Evolutionary conservation across 2,329 filamentous ascomycete species (phyloP).

Genomic region (Talaromyces piceae): DNA sequence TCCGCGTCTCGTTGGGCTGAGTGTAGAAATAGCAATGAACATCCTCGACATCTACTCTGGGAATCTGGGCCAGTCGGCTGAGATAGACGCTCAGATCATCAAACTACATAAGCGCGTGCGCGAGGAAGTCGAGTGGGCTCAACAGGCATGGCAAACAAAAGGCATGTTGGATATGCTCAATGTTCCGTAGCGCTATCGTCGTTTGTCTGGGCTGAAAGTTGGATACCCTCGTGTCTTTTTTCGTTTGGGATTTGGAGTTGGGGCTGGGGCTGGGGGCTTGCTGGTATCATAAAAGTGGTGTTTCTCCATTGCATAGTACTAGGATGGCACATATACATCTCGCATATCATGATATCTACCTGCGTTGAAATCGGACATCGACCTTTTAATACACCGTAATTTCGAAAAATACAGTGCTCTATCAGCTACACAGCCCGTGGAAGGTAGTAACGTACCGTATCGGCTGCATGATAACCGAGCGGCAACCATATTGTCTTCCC

Average conservation of each 20-base stretch:
- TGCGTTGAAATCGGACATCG: too few species aligned
- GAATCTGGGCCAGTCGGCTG: conserved; percentile 64
- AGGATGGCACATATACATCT: too few species aligned
- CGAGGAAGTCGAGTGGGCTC: conserved; percentile 71
- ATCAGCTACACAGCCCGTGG: background rate
- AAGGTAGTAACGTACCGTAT: background rate
- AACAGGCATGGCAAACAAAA: conserved; percentile 70
- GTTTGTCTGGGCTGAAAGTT: background rate
- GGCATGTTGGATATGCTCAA: conserved; percentile 80
- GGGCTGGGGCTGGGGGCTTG: too few species aligned
- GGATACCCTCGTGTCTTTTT: conserved; percentile 10
- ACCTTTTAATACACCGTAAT: conserved; percentile 1
- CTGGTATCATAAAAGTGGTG: conserved; percentile 1
- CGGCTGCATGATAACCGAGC: conserved; percentile 11
- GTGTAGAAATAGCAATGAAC: conserved; percentile 74
- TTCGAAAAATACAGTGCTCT: background rate
- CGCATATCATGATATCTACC: too few species aligned
- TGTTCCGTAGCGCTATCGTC: conserved; percentile 3
- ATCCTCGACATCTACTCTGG: conserved; percentile 83
- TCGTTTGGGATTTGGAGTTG: conserved; percentile 9
- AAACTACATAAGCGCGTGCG: conserved; percentile 63
- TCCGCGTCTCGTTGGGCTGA: conserved; percentile 70
- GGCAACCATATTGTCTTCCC: conserved; percentile 2
- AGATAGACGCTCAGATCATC: conserved; percentile 64
- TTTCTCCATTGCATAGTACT: background rate